phyloP scores from a whole-genome alignment of 331 rosid genomes.

The Stylosanthes scabra region DNA sequence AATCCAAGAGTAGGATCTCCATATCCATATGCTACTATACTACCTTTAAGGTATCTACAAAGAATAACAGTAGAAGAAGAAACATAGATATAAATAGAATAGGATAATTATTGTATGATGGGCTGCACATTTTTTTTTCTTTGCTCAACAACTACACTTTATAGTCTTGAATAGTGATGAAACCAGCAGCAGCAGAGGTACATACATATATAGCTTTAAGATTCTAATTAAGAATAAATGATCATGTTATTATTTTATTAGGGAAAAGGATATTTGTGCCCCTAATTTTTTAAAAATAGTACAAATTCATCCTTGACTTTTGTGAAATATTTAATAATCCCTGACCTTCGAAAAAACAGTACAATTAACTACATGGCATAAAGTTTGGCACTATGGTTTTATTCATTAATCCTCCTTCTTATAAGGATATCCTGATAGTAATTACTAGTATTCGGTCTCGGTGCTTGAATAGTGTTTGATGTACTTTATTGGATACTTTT shows the following conservation, averaged over 20 bases:
- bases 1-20: slow-evolving; percentile 59
- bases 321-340: too few relatives aligned
- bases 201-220: slow-evolving; percentile 1
- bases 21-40: background rate
- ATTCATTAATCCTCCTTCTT: too few relatives aligned
- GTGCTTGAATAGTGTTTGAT: too few relatives aligned
- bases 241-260: background rate
- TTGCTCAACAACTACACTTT: background rate
- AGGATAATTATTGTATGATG: background rate
- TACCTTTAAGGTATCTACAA: background rate
- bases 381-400: too few relatives aligned
- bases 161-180: background rate
- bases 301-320: too few relatives aligned
- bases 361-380: too few relatives aligned
- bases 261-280: too few relatives aligned
- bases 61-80: background rate
- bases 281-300: too few relatives aligned
- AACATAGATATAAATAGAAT: slow-evolving; percentile 16
- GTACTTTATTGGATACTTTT: too few relatives aligned
- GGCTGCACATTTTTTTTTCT: background rate
- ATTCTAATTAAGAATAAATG: background rate
- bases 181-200: background rate
- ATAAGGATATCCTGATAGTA: too few relatives aligned
- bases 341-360: too few relatives aligned
- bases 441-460: too few relatives aligned